Evolutionary conservation across 2,329 filamentous ascomycete species (phyloP), one percentile per base, ranked within the genome.

Genomic region (Colletotrichum sidae): DNA sequence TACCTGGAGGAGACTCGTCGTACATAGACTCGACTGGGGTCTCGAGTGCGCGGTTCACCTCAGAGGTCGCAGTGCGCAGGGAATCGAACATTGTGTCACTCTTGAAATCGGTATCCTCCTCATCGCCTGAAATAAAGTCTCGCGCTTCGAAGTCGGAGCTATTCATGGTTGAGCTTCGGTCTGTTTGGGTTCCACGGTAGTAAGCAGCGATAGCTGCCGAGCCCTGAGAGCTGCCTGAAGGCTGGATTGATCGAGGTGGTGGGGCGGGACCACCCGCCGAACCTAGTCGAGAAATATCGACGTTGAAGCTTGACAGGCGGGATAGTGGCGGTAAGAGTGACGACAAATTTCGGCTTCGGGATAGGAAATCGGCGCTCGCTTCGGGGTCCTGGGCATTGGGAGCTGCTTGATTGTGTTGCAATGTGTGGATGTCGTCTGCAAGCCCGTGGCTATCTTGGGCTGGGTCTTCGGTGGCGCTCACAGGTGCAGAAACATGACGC

Each of bases 21-120:
- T 94, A 94, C 82, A 94, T 92, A 33, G 88, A 92, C 72, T 94
- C 91, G 54, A 94, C 80, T 13, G 91, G 90, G 35, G 90, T 91
- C 73, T 92, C 88, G 51, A 88, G 84, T 39, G 88, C 86, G 65
- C 89, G 87, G 58, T 86, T 83, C 67, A 89, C 90, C 67, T 86
- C 85, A 9, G 91, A 93, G 44, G 86, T 89, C 65, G 86, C 83
- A 13, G 92, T 94, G 57, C 90, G 89, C 70, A 93, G 78, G 37
- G 92, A 94, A 79, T 94, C 92, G 76, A 89, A 94, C 60, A 91
- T 83, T 15, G 88, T 92, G 71, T 94, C 92, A 75, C 91, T 93
- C 77, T 89, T 90, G 72, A 90, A 88, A 74, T 93, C 91, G n/a
- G 88, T 89, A 71, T 93, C 92, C 71, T 93, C 90, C 60, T 93